phyloP scores from a whole-genome alignment of 306 rosid genomes.

The Vigna radiata region DNA sequence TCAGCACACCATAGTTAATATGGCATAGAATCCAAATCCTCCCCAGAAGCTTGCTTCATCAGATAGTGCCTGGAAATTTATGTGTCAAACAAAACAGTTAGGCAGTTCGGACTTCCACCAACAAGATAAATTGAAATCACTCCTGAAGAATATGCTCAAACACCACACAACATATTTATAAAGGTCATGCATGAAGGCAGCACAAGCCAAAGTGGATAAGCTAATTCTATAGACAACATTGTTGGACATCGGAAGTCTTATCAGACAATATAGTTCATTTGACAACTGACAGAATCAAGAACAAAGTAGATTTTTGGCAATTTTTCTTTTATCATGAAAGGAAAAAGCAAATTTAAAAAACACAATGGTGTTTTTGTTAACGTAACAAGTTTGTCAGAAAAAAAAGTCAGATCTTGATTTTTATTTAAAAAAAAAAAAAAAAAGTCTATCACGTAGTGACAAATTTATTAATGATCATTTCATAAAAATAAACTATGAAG shows the following conservation, averaged over 20 bases:
- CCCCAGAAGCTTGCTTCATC: constrained; percentile 98
- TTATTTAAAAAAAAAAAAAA: not conserved
- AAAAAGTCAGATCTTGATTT: not conserved
- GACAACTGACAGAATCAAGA: constrained; percentile 25
- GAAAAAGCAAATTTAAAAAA: constrained; percentile 12
- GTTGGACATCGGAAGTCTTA: constrained; percentile 1
- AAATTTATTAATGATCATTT: constrained; percentile 8
- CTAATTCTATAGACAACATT: constrained; percentile 21
- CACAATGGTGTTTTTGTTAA: not conserved
- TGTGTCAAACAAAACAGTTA: constrained; percentile 39
- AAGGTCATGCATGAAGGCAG: constrained; percentile 15
- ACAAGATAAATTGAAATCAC: constrained; percentile 33
- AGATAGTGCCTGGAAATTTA: constrained; percentile 68
- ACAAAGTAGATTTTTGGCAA: constrained; percentile 8
- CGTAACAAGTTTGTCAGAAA: constrained; percentile 1
- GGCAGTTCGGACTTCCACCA: constrained; percentile 21
- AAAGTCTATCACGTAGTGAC: constrained; percentile 6
- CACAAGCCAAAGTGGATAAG: constrained; percentile 10
- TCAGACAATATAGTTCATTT: constrained; percentile 8
- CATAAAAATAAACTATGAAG: not conserved
- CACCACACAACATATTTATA: constrained; percentile 16
- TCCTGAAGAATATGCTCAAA: constrained; percentile 25
- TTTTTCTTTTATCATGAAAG: constrained; percentile 18
- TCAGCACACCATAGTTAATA: constrained; percentile 69
- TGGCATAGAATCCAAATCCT: constrained; percentile 85